Evolutionary conservation across 106 monocot species (phyloP).

Genomic region (Ottelia alismoides): DNA sequence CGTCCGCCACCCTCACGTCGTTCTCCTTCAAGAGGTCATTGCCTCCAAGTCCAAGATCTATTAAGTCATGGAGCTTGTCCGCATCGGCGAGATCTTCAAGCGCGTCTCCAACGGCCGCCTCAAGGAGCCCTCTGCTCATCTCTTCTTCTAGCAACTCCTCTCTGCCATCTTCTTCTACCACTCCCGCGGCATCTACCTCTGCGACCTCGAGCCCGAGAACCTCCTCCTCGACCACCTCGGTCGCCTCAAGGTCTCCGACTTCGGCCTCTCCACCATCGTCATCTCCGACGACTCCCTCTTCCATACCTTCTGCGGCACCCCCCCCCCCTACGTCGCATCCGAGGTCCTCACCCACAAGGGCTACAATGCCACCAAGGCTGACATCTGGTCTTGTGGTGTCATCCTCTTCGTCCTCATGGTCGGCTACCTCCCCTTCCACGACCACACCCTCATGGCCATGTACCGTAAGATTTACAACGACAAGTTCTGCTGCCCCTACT

Average conservation of each 20-base stretch:
- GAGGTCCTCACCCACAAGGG: conserved; percentile 5
- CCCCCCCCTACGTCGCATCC: conserved; percentile 5
- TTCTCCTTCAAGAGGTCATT: conserved; percentile 10
- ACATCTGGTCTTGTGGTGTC: conserved; percentile 9
- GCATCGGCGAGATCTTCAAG: conserved; percentile 6
- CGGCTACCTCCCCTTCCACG: conserved; percentile 10
- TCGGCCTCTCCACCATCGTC: conserved; percentile 5
- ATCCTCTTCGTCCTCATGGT: conserved; percentile 10
- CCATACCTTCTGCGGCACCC: conserved; percentile 13
- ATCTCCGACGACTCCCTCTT: conserved; percentile 7
- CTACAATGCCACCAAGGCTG: conserved; percentile 6
- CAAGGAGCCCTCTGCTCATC: conserved; percentile 3
- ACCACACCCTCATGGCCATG: conserved; percentile 5
- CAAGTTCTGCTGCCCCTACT: conserved; percentile 5
- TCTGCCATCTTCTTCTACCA: conserved; percentile 12
- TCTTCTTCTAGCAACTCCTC: conserved; percentile 14
- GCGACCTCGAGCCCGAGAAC: conserved; percentile 11
- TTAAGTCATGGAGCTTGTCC: conserved; percentile 10
- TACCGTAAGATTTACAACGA: conserved; percentile 13
- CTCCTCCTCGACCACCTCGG: conserved; percentile 9
- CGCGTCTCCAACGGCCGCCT: conserved; percentile 7
- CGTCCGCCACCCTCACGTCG: conserved; percentile 11
- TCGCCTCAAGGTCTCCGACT: conserved; percentile 10
- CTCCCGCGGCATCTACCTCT: conserved; percentile 6
- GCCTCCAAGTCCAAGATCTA: conserved; percentile 12